phyloP scores from a whole-genome alignment of 805 yeast genomes.

The Myxozyma lipomycoides region DNA sequence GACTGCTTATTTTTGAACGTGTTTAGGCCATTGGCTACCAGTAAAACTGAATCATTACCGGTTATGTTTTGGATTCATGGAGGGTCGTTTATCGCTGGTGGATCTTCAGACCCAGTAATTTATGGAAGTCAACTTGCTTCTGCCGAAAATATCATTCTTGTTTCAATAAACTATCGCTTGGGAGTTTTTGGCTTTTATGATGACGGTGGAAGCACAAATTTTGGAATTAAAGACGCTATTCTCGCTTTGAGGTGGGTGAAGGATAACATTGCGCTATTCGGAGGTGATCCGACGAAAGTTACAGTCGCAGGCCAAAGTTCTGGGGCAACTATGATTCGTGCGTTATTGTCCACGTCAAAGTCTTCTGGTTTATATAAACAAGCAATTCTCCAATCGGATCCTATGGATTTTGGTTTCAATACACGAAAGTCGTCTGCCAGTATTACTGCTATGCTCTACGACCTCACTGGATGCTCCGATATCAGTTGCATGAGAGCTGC shows the following conservation, averaged over 20 bases:
- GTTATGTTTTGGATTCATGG: constrained; percentile 39
- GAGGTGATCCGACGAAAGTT: constrained; percentile 36
- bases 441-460: constrained; percentile 11
- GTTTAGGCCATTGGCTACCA: constrained; percentile 12
- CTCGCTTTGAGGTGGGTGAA: constrained; percentile 37
- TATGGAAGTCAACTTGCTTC: constrained; percentile 30
- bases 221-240: constrained; percentile 23
- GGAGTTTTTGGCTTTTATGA: constrained; percentile 28
- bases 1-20: constrained; percentile 28
- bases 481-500: constrained; percentile 19
- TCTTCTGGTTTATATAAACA: constrained; percentile 14
- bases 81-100: constrained; percentile 38
- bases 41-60: constrained; percentile 4
- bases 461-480: constrained; percentile 17
- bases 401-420: constrained; percentile 24
- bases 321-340: constrained; percentile 31
- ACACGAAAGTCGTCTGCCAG: constrained; percentile 13
- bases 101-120: constrained; percentile 32
- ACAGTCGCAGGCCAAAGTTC: constrained; percentile 40
- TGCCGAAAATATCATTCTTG: constrained; percentile 28
- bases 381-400: constrained; percentile 26
- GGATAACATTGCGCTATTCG: constrained; percentile 33
- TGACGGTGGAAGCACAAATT: constrained; percentile 24
- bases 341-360: constrained; percentile 15
- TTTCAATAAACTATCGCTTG: constrained; percentile 28